A percentile compares a stretch with the other conserved stretches of the same genome.
Evolutionary conservation across 1,284 basidiomycete genomes (phyloP).

Genomic region (Heterobasidion irregulare): DNA sequence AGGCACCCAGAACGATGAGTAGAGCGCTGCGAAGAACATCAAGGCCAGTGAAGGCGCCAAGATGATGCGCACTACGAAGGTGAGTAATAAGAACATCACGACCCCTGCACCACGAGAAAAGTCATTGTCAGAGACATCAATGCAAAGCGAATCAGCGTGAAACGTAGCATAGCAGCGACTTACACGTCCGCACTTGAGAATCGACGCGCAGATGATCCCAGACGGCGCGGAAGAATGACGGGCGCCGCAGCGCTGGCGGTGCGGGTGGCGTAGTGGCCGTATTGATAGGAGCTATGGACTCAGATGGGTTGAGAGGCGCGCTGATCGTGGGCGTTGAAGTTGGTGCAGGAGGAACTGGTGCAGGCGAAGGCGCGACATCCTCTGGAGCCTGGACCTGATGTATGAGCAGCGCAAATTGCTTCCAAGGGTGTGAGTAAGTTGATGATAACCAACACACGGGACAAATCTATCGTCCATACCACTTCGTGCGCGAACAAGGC

Average conservation of each 20-base stretch:
- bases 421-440: background rate
- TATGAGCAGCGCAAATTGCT: conserved; percentile 81
- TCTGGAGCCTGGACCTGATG: conserved; percentile 81
- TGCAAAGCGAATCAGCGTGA: background rate
- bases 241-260: conserved; percentile 12
- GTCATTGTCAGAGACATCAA: background rate
- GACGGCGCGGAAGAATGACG: conserved; percentile 40
- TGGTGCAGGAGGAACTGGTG: conserved; percentile 16
- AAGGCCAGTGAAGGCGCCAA: conserved; percentile 65
- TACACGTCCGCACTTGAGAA: conserved; percentile 66
- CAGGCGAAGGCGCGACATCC: conserved; percentile 27
- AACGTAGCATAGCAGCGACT: conserved; percentile 13
- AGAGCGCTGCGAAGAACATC: conserved; percentile 62
- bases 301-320: background rate
- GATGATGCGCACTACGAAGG: conserved; percentile 66
- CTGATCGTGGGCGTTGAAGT: conserved; percentile 12
- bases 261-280: conserved; percentile 6
- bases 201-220: conserved; percentile 55
- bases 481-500: conserved; percentile 67
- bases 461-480: conserved; percentile 33
- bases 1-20: conserved; percentile 75
- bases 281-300: background rate
- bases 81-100: conserved; percentile 55
- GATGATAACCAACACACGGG: background rate
- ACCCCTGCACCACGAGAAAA: conserved; percentile 38